Conservation (phyloP, 2,329 filamentous ascomycete species). For the Capronia epimyces region DNA sequence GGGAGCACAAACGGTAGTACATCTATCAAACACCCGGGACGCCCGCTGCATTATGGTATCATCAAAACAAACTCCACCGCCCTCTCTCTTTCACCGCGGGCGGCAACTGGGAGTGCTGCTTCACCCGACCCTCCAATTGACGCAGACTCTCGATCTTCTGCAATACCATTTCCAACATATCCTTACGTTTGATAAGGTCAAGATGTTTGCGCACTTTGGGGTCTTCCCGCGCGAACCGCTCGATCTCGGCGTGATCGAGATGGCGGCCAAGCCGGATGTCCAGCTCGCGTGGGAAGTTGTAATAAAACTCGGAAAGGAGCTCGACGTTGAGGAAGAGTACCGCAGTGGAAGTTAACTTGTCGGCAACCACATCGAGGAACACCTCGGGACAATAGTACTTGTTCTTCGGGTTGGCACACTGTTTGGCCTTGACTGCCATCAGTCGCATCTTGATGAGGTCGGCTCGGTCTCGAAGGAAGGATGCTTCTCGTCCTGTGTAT, state of each 20-base stretch:
- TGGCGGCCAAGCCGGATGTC: slow-evolving; percentile 79
- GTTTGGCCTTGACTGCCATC: slow-evolving; percentile 79
- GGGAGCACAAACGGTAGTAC: slow-evolving; percentile 15
- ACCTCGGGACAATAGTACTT: slow-evolving; percentile 97
- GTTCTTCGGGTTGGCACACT: slow-evolving; percentile 76
- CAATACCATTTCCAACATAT: slow-evolving; percentile 83
- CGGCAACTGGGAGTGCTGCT: slow-evolving; percentile 35
- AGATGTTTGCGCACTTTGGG: slow-evolving; percentile 82
- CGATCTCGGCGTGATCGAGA: slow-evolving; percentile 71
- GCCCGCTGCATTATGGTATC: slow-evolving; percentile 20
- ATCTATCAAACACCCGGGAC: slow-evolving; percentile 10
- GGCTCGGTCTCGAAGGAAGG: slow-evolving; percentile 87
- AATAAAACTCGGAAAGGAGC: slow-evolving; percentile 93
- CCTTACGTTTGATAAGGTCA: slow-evolving; percentile 87
- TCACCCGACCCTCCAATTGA: slow-evolving; percentile 71
- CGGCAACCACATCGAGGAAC: slow-evolving; percentile 94
- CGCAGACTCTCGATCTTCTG: slow-evolving; percentile 92
- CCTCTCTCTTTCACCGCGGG: slow-evolving; percentile 35
- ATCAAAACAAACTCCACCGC: slow-evolving; percentile 43
- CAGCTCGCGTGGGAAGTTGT: slow-evolving; percentile 90
- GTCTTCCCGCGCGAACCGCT: slow-evolving; percentile 88
- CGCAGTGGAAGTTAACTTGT: slow-evolving; percentile 88
- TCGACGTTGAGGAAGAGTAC: slow-evolving; percentile 98
- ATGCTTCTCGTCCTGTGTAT: slow-evolving; percentile 71
- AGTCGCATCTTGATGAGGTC: slow-evolving; percentile 88